Evolutionary conservation across 2,329 filamentous ascomycete genomes (phyloP).

Genomic region (Zasmidium cellare): DNA sequence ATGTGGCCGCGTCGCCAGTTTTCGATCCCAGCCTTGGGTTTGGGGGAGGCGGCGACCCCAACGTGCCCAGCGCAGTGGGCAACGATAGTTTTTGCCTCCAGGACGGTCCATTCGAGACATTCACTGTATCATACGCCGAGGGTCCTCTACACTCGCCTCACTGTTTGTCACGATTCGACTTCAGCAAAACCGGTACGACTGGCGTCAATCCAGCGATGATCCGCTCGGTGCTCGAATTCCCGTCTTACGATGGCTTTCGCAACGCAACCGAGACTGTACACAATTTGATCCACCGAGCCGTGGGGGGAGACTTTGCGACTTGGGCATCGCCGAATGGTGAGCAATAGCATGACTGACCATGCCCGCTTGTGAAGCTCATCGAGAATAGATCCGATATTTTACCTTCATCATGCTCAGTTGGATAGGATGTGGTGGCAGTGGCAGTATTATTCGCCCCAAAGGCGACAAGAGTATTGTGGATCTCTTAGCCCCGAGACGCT

Average conservation of each 20-base stretch:
- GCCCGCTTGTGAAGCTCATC: neutral
- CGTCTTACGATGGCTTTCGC: neutral
- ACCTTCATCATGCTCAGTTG: slow-evolving; percentile 3
- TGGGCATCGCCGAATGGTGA: slow-evolving; percentile 5
- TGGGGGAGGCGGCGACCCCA: neutral
- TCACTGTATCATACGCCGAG: neutral
- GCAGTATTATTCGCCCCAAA: too few relatives aligned
- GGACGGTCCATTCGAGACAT: slow-evolving; percentile 6
- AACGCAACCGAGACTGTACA: neutral
- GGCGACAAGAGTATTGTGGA: too few relatives aligned
- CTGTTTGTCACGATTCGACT: slow-evolving; percentile 6
- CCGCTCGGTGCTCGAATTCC: neutral
- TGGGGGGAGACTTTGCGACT: slow-evolving; percentile 1
- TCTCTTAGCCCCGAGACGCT: too few relatives aligned
- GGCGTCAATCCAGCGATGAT: slow-evolving; percentile 1
- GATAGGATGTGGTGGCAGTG: slow-evolving; percentile 7
- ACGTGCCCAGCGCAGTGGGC: neutral
- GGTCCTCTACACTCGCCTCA: slow-evolving; percentile 1
- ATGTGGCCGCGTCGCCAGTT: slow-evolving; percentile 3
- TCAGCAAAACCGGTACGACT: neutral
- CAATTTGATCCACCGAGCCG: neutral
- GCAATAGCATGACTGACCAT: neutral
- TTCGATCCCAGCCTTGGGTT: neutral
- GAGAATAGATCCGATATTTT: slow-evolving; percentile 3
- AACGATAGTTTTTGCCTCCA: neutral